Base-by-base conservation (phyloP, 306 rosid species). In the Castanospermum australe region DNA sequence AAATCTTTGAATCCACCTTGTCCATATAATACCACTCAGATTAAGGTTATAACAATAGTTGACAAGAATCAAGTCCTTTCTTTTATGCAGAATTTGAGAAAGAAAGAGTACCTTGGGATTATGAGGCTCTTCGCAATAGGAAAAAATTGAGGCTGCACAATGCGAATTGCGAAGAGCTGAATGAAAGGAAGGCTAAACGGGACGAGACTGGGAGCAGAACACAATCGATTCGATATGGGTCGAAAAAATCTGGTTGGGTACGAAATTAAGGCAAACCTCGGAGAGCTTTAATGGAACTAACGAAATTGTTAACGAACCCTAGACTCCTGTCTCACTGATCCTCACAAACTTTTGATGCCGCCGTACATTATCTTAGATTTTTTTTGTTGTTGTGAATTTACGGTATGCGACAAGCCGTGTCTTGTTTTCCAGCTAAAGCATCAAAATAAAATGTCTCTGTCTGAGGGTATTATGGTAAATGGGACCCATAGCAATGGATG, bases 41-140 rank as follows among this genome's bases (percentile, higher is more conserved):
- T 30, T 48, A 39, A 39, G n/a, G n/a, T n/a, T n/a, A n/a, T n/a
- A n/a, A n/a, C n/a, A n/a, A n/a, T n/a, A n/a, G n/a, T n/a, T n/a
- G n/a, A 12, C 2, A 20, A 0, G 50, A 66, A 41, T 5, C 36
- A 55, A 41, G 32, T 10, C 13, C 48, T 59, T 22, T 50, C 47
- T 24, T 33, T 45, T 9, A 45, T 54, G 48, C 59, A 68, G 33
- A 51, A 75, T 44, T 54, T 20, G 0, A 39, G 51, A 71, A 41
- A 57, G 64, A 12, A 70, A 84, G 15, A 47, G 62, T 82, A 85
- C 89, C 89, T 74, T 54, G n/a, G n/a, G n/a, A n/a, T n/a, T n/a
- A 33, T 42, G 71, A 39, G 6, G 22, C 73, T 39, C 35, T 22
- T 2, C 36, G 72, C 50, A 22, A 68, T 45, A 69, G 65, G 32